phyloP scores from a whole-genome alignment of 305 asterid species.

The Fraxinus greggii region DNA sequence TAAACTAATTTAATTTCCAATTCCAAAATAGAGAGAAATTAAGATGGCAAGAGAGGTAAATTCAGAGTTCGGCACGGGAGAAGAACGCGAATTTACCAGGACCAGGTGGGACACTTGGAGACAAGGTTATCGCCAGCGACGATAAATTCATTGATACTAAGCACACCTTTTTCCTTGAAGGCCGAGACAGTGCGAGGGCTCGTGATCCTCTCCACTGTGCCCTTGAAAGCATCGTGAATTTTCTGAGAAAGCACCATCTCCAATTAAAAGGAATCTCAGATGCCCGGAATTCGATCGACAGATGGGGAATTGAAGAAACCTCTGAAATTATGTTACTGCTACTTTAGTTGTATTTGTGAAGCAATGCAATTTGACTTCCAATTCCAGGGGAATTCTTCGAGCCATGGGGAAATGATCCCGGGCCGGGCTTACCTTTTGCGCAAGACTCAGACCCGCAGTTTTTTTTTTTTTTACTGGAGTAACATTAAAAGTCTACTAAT shows the following conservation, averaged over 20 bases:
- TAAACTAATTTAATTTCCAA: neutral
- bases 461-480: neutral
- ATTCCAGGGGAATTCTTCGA: neutral
- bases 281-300: conserved; percentile 1
- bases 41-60: conserved; percentile 5
- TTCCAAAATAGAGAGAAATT: neutral
- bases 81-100: conserved; percentile 52
- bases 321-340: neutral
- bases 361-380: conserved; percentile 22
- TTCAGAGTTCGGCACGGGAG: neutral
- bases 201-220: conserved; percentile 83
- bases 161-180: conserved; percentile 92
- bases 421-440: neutral
- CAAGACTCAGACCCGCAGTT: neutral
- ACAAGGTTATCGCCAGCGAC: conserved; percentile 96
- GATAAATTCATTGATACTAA: conserved; percentile 81
- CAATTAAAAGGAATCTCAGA: neutral
- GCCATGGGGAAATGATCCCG: neutral
- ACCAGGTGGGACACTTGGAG: conserved; percentile 97
- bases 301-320: conserved; percentile 16
- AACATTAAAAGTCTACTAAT: neutral
- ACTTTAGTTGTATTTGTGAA: conserved; percentile 3
- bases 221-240: conserved; percentile 78
- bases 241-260: conserved; percentile 70
- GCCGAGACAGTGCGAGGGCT: conserved; percentile 89